Conservation (phyloP, 73 alveolate genomes). For the Blepharisma stoltei region DNA sequence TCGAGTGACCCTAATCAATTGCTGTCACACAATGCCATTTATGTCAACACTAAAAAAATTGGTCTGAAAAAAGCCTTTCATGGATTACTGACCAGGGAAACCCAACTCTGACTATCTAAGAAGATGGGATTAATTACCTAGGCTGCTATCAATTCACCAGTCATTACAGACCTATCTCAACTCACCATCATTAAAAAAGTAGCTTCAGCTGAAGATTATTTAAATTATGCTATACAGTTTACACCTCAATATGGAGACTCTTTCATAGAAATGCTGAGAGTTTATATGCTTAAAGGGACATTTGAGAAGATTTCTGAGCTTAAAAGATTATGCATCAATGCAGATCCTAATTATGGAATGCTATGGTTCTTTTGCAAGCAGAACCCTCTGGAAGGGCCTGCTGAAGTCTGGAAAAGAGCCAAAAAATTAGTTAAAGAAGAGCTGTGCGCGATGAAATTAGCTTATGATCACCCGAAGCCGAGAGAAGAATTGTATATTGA, state of each 20-base stretch:
- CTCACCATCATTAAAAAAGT: too few species aligned
- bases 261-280: slow-evolving; percentile 50
- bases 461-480: neutral
- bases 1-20: too few species aligned
- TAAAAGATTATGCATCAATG: slow-evolving; percentile 45
- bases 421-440: slow-evolving; percentile 17
- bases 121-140: too few species aligned
- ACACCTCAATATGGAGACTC: slow-evolving; percentile 79
- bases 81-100: too few species aligned
- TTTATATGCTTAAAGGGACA: slow-evolving; percentile 36
- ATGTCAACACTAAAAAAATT: too few species aligned
- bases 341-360: slow-evolving; percentile 71
- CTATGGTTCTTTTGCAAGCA: slow-evolving; percentile 69
- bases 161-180: too few species aligned
- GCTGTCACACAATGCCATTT: too few species aligned
- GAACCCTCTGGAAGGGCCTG: slow-evolving; percentile 45
- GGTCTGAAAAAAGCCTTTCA: too few species aligned
- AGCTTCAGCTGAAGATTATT: slow-evolving; percentile 51
- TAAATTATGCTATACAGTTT: slow-evolving; percentile 62
- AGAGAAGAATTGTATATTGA: slow-evolving; percentile 5
- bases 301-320: slow-evolving; percentile 38
- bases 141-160: too few species aligned
- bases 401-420: slow-evolving; percentile 41
- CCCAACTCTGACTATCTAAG: too few species aligned
- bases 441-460: neutral